Conservation (phyloP, 306 rosid species). For the Abrus pulchellus region DNA sequence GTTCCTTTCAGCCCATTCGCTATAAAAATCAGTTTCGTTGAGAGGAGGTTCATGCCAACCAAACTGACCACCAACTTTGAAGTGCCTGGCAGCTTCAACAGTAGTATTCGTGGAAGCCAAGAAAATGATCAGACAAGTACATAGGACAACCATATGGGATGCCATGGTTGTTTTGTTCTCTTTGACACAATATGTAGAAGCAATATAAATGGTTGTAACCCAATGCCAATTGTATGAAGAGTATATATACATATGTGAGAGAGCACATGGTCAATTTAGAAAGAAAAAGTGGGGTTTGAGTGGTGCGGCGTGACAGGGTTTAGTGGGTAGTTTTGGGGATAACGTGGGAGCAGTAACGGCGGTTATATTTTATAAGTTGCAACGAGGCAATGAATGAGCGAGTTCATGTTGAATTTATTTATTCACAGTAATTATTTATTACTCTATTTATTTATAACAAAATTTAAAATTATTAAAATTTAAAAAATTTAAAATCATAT, state of each 20-base stretch:
- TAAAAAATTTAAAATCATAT: too few relatives aligned
- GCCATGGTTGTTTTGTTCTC: constrained; percentile 43
- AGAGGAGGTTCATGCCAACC: constrained; percentile 75
- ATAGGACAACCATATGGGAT: constrained; percentile 35
- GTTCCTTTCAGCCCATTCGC: constrained; percentile 71
- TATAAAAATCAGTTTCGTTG: constrained; percentile 55
- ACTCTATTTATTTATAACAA: too few relatives aligned
- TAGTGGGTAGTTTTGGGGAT: constrained; percentile 26
- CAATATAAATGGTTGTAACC: not conserved
- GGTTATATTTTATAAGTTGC: not conserved
- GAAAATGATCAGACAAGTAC: constrained; percentile 38
- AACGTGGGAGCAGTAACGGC: constrained; percentile 37
- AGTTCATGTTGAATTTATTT: not conserved
- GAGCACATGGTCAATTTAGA: not conserved
- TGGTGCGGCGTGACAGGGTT: not conserved
- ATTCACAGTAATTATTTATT: too few relatives aligned
- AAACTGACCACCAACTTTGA: constrained; percentile 72
- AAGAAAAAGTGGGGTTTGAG: not conserved
- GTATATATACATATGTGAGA: not conserved
- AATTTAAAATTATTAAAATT: too few relatives aligned
- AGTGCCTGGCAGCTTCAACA: constrained; percentile 57
- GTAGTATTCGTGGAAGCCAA: constrained; percentile 36
- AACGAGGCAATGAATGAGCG: not conserved
- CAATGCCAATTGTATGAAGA: not conserved
- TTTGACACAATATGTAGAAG: constrained; percentile 9